A percentile compares a stretch with the other conserved stretches of the same genome.
Conservation (phyloP, 192 early-diverging fungal genomes). For the Coemansia sp. region DNA sequence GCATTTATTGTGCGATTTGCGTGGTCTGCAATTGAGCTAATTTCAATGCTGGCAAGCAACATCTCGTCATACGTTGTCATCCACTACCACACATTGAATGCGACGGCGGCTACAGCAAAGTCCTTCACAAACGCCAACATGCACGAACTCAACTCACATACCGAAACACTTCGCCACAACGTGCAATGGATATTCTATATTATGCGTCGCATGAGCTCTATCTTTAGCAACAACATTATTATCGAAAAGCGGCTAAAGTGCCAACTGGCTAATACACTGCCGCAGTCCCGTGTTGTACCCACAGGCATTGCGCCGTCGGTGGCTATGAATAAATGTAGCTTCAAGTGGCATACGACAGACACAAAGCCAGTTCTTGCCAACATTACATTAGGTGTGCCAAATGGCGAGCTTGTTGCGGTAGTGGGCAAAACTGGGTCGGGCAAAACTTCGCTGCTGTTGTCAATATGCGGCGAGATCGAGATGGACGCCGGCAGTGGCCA, state of each 20-base stretch:
- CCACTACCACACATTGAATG: slow-evolving; percentile 12
- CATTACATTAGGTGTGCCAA: slow-evolving; percentile 54
- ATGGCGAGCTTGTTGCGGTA: slow-evolving; percentile 69
- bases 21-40: slow-evolving; percentile 15
- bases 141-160: slow-evolving; percentile 24
- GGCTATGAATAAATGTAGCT: slow-evolving; percentile 21
- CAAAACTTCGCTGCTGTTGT: slow-evolving; percentile 81
- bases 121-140: slow-evolving; percentile 28
- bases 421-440: slow-evolving; percentile 83
- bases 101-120: neutral
- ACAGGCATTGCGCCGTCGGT: neutral
- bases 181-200: slow-evolving; percentile 2
- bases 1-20: slow-evolving; percentile 19
- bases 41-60: slow-evolving; percentile 10
- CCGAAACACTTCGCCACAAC: slow-evolving; percentile 5
- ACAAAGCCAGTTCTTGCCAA: slow-evolving; percentile 12
- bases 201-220: neutral
- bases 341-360: slow-evolving; percentile 19
- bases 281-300: neutral
- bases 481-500: slow-evolving; percentile 49
- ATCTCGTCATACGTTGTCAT: slow-evolving; percentile 23
- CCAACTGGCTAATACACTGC: slow-evolving; percentile 11
- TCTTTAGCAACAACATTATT: slow-evolving; percentile 11
- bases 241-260: slow-evolving; percentile 20
- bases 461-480: slow-evolving; percentile 82